Evolutionary conservation across 768 basidiomycete species (phyloP).

Genomic region (Ramaria sp.): DNA sequence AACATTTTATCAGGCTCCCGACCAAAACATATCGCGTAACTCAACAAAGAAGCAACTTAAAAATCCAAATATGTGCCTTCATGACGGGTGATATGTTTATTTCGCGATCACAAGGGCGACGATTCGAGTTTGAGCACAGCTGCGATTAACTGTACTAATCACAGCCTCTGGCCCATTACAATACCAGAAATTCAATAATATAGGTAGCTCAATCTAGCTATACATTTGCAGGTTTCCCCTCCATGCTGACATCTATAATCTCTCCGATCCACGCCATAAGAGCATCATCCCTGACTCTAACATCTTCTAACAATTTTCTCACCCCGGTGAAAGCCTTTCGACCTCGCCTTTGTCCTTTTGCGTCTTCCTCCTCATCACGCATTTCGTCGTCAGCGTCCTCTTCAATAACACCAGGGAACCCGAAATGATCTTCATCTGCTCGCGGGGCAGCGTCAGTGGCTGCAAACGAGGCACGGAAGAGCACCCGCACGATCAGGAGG

Average conservation of each 20-base stretch:
- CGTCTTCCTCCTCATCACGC: slow-evolving; percentile 24
- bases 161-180: too few species aligned
- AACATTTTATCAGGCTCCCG: too few species aligned
- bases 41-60: too few species aligned
- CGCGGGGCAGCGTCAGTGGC: slow-evolving; percentile 56
- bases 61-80: too few species aligned
- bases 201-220: not conserved
- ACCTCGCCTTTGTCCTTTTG: slow-evolving; percentile 62
- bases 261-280: slow-evolving; percentile 12
- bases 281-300: slow-evolving; percentile 44
- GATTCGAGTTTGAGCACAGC: too few species aligned
- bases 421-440: slow-evolving; percentile 77
- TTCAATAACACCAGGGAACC: slow-evolving; percentile 76
- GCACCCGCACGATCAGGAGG: slow-evolving; percentile 69
- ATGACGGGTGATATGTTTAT: too few species aligned
- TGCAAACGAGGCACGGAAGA: slow-evolving; percentile 73
- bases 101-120: too few species aligned
- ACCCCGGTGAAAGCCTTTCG: slow-evolving; percentile 57
- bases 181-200: too few species aligned
- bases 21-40: too few species aligned
- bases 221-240: slow-evolving; percentile 7
- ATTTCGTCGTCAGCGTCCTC: slow-evolving; percentile 60
- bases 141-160: too few species aligned
- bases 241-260: slow-evolving; percentile 11
- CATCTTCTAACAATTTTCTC: slow-evolving; percentile 49